Evolutionary conservation across 129 eudicot genomes (phyloP).

Genomic region (Escallonia herrerae): DNA sequence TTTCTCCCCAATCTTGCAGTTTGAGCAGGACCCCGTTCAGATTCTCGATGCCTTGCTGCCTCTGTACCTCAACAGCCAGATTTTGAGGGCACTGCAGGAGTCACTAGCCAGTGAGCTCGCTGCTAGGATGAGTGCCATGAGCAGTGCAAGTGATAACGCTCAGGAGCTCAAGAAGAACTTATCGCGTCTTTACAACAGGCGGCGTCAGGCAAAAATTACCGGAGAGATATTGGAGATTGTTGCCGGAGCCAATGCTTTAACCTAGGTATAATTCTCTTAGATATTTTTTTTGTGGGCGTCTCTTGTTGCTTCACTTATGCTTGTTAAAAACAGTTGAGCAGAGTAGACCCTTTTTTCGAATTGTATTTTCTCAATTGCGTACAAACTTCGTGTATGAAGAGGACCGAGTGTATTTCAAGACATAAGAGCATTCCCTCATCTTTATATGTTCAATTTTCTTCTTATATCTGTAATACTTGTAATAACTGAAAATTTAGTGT

Average conservation of each 20-base stretch:
- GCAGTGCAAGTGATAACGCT: constrained; percentile 50
- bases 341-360: constrained; percentile 7
- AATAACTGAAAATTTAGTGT: background rate
- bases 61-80: constrained; percentile 51
- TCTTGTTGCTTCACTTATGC: constrained; percentile 11
- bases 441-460: background rate
- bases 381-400: constrained; percentile 19
- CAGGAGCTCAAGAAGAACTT: constrained; percentile 32
- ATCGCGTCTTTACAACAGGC: constrained; percentile 32
- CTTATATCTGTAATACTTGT: constrained; percentile 7
- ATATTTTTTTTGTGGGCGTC: constrained; percentile 1
- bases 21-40: constrained; percentile 67
- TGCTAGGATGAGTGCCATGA: constrained; percentile 63
- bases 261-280: constrained; percentile 8
- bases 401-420: constrained; percentile 19
- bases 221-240: constrained; percentile 61
- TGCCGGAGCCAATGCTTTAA: constrained; percentile 48
- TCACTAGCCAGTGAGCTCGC: constrained; percentile 67
- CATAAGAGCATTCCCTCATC: constrained; percentile 10
- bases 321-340: constrained; percentile 1
- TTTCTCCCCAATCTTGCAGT: constrained; percentile 33
- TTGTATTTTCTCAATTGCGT: constrained; percentile 13
- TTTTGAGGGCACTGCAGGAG: constrained; percentile 52
- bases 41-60: constrained; percentile 59
- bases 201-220: constrained; percentile 53